Evolutionary conservation across 169 alveolate species (phyloP).

Genomic region (Eimeria tenella): DNA sequence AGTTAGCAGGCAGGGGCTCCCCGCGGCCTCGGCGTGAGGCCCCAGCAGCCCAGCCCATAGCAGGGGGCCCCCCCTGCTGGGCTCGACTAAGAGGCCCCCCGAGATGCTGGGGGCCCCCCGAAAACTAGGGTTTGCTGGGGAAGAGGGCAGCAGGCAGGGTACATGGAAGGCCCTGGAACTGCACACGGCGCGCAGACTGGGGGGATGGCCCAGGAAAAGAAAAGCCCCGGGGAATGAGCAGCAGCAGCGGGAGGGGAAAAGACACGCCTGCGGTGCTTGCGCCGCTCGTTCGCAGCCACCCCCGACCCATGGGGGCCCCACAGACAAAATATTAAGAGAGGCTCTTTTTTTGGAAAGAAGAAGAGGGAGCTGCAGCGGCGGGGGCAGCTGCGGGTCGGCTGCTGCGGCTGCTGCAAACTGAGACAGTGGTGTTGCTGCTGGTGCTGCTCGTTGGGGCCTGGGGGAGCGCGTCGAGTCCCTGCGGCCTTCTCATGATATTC

Average conservation of each 20-base stretch:
- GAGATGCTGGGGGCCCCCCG: slow-evolving; percentile 9
- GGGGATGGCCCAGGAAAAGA: not conserved
- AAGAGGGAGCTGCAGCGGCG: not conserved
- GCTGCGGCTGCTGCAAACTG: slow-evolving; percentile 3
- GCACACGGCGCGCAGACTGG: too few species aligned
- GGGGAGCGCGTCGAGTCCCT: not conserved
- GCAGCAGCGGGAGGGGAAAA: slow-evolving; percentile 16
- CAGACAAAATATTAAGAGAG: not conserved
- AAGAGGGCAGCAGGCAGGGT: not conserved
- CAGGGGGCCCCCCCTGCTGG: slow-evolving; percentile 27
- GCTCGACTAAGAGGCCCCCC: not conserved
- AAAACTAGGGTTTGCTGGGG: not conserved
- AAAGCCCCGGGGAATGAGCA: not conserved
- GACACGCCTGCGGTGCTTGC: slow-evolving; percentile 30
- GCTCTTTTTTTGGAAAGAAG: slow-evolving; percentile 1
- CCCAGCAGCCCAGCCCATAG: not conserved
- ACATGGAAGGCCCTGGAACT: not conserved
- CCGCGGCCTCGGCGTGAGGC: slow-evolving; percentile 3
- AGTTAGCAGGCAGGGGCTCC: not conserved
- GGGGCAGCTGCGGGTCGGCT: not conserved
- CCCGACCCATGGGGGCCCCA: not conserved
- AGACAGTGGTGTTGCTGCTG: slow-evolving; percentile 41
- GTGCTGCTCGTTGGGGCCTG: slow-evolving; percentile 35
- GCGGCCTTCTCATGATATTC: not conserved
- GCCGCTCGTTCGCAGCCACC: not conserved